phyloP scores from a whole-genome alignment of 2,329 filamentous ascomycete genomes.

The Xylaria sp. region DNA sequence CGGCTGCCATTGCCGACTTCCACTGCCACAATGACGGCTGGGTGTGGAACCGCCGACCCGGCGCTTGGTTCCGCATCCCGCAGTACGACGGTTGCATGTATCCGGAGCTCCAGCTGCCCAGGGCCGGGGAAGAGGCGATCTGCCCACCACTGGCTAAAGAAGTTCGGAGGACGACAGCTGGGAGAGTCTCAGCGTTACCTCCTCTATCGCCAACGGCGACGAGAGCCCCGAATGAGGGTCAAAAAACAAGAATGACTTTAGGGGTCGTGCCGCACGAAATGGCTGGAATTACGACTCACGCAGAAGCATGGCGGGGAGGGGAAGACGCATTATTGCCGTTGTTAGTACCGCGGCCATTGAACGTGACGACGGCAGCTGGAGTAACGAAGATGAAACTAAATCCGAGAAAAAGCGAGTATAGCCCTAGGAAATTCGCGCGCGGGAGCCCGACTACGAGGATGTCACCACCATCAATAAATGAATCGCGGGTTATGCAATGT shows the following conservation, averaged over 20 bases:
- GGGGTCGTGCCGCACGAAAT: neutral
- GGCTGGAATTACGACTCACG: neutral
- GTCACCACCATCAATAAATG: constrained; percentile 13
- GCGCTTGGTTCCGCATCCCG: constrained; percentile 48
- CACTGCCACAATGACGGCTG: constrained; percentile 42
- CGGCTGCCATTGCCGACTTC: constrained; percentile 47
- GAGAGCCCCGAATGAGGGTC: neutral
- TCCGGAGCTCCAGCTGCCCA: constrained; percentile 45
- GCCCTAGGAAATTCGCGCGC: constrained; percentile 22
- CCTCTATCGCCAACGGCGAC: neutral
- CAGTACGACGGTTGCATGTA: constrained; percentile 48
- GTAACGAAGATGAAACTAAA: constrained; percentile 6
- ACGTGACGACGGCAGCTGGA: constrained; percentile 3
- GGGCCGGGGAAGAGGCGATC: constrained; percentile 44
- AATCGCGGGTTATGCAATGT: constrained; percentile 17
- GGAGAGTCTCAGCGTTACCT: neutral
- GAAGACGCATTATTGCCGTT: neutral
- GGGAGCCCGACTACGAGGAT: constrained; percentile 24
- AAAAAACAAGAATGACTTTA: neutral
- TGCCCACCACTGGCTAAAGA: constrained; percentile 38
- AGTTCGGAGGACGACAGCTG: constrained; percentile 12
- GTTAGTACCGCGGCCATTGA: constrained; percentile 1
- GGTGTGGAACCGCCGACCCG: constrained; percentile 45
- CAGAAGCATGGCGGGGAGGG: constrained; percentile 1
- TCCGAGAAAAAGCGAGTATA: constrained; percentile 20